A percentile compares a stretch with the other conserved stretches of the same genome.
Conservation (phyloP, 78 protist genomes). For the Creolimax fragrantissima region DNA sequence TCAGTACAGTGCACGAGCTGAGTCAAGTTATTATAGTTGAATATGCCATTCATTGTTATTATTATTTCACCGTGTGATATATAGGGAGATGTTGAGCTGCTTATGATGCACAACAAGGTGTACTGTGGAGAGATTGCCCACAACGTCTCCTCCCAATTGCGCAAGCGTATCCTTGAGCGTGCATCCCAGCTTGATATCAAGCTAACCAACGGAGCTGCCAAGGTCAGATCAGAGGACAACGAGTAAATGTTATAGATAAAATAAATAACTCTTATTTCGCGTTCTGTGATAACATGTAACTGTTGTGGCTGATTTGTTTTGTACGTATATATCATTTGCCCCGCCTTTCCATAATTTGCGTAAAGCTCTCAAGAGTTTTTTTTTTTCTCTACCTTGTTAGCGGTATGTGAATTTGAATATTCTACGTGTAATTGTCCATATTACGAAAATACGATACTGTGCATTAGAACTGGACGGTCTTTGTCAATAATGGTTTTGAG, state of each 20-base stretch:
- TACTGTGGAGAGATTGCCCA: conserved; percentile 92
- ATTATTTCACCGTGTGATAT: neutral
- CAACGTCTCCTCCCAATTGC: conserved; percentile 75
- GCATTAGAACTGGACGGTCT: no score
- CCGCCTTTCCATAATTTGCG: no score
- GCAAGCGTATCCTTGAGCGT: conserved; percentile 82
- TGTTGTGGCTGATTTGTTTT: neutral
- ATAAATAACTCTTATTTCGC: neutral
- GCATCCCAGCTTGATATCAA: conserved; percentile 91
- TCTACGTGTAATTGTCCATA: no score
- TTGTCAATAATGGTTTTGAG: no score
- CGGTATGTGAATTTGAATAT: no score
- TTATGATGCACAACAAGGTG: conserved; percentile 92
- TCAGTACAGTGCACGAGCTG: no score
- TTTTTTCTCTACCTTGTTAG: no score
- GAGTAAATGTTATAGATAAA: conserved; percentile 38
- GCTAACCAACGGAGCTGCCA: conserved; percentile 86
- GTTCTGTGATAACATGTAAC: neutral
- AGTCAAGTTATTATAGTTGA: neutral
- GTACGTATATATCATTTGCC: neutral
- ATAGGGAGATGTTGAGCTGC: conserved; percentile 78
- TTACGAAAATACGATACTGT: no score
- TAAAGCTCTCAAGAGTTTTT: no score
- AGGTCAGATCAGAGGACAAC: conserved; percentile 71
- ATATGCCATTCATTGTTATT: neutral